Conservation (phyloP, 2,329 filamentous ascomycete species). For the Pestalotiopsis sp. region DNA sequence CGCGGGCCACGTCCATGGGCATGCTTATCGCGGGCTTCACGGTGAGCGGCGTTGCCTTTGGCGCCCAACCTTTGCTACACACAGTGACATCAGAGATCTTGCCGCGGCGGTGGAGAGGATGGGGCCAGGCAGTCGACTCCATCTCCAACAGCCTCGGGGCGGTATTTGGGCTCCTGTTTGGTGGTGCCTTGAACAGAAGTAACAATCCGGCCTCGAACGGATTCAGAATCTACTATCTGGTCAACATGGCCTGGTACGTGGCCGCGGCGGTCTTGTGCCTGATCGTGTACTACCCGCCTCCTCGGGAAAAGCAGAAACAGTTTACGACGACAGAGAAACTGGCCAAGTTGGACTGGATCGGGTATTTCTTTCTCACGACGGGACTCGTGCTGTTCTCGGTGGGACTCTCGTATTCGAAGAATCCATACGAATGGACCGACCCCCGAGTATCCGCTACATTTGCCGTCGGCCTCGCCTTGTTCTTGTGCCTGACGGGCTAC, state of each 20-base stretch:
- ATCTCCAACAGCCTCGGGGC: slow-evolving; percentile 33
- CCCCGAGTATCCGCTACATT: slow-evolving; percentile 39
- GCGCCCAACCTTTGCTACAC: slow-evolving; percentile 41
- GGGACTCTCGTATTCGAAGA: slow-evolving; percentile 40
- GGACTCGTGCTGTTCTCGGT: slow-evolving; percentile 42
- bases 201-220: slow-evolving; percentile 28
- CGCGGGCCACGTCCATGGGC: slow-evolving; percentile 35
- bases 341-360: slow-evolving; percentile 36
- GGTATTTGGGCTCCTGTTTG: slow-evolving; percentile 36
- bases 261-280: slow-evolving; percentile 30
- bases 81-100: slow-evolving; percentile 43
- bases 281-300: slow-evolving; percentile 37
- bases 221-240: slow-evolving; percentile 40
- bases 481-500: slow-evolving; percentile 33
- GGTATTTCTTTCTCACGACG: slow-evolving; percentile 36
- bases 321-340: slow-evolving; percentile 36
- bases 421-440: slow-evolving; percentile 41
- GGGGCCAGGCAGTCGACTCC: slow-evolving; percentile 37
- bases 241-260: slow-evolving; percentile 32
- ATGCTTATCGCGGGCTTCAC: slow-evolving; percentile 41
- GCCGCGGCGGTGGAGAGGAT: slow-evolving; percentile 37
- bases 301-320: slow-evolving; percentile 26
- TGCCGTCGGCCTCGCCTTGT: slow-evolving; percentile 33
- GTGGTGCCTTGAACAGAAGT: slow-evolving; percentile 35
- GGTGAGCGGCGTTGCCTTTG: slow-evolving; percentile 38